Conservation (phyloP, 768 basidiomycete genomes). For the Termitomyces sp. region DNA sequence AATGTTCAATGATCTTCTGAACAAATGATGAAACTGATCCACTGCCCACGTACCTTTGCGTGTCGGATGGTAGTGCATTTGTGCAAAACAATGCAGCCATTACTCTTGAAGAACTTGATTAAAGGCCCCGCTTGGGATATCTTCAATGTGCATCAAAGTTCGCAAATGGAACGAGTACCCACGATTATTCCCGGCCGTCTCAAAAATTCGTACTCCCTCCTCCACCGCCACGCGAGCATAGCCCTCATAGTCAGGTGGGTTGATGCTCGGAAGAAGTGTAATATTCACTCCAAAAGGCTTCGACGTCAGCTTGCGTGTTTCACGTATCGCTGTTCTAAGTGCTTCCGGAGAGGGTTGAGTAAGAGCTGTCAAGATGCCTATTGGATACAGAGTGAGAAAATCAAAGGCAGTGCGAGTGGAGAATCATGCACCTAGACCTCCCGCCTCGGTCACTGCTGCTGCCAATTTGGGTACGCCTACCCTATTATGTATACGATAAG, state of each 20-base stretch:
- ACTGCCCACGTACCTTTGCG: slow-evolving; percentile 55
- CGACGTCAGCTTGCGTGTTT: slow-evolving; percentile 65
- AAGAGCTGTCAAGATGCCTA: slow-evolving; percentile 82
- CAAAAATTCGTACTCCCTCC: slow-evolving; percentile 85
- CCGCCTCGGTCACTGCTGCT: slow-evolving; percentile 79
- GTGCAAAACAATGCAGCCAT: slow-evolving; percentile 79
- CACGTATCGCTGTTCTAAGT: slow-evolving; percentile 73
- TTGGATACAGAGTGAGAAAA: slow-evolving; percentile 1
- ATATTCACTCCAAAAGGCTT: slow-evolving; percentile 87
- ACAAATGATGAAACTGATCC: neutral
- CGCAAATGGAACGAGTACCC: slow-evolving; percentile 23
- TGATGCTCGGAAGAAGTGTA: slow-evolving; percentile 85
- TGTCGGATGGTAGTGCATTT: slow-evolving; percentile 89
- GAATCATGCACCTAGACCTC: slow-evolving; percentile 60
- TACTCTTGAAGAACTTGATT: slow-evolving; percentile 78
- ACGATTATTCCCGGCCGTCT: slow-evolving; percentile 94
- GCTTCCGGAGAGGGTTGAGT: slow-evolving; percentile 86
- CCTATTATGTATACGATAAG: slow-evolving; percentile 38
- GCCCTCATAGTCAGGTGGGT: slow-evolving; percentile 86
- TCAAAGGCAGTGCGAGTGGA: neutral
- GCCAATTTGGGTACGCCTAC: slow-evolving; percentile 75
- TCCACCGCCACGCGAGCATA: slow-evolving; percentile 80
- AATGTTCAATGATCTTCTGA: neutral
- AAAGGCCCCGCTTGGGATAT: slow-evolving; percentile 61
- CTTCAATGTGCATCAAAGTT: neutral